These are phyloP conservation scores for Iris macrosiphon DNA, from an alignment of 106 monocot species.

Conservation along the genomic window DNA sequence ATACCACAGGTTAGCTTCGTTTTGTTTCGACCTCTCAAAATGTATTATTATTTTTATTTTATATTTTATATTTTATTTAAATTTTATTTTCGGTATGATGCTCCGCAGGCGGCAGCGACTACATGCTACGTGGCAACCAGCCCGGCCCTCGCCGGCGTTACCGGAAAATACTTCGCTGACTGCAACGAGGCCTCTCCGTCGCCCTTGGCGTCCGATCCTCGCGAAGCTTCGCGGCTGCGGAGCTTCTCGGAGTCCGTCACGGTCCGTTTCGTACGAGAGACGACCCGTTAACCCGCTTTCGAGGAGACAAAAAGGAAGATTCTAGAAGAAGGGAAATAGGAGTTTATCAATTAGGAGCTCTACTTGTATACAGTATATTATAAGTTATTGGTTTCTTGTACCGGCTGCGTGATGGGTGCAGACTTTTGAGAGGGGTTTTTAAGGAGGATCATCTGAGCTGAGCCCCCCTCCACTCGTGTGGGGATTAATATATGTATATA, in stretches of 20 bases:
- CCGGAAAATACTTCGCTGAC: constrained; percentile 66
- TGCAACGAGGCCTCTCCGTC: constrained; percentile 60
- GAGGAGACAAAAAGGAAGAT: constrained; percentile 5
- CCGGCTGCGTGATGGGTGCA: no score
- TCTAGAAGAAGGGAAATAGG: not conserved
- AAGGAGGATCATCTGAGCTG: no score
- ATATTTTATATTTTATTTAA: not conserved
- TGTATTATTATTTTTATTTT: no score
- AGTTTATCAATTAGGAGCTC: no score
- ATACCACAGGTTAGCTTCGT: constrained; percentile 54
- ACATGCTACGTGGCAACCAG: constrained; percentile 71
- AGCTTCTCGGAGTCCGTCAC: constrained; percentile 31
- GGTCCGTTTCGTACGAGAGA: not conserved
- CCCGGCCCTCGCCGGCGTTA: constrained; percentile 23
- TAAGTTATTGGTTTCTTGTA: no score
- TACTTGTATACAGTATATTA: no score
- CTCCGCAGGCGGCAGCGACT: constrained; percentile 59
- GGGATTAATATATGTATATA: no score
- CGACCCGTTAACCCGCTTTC: not conserved
- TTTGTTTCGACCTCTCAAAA: not conserved
- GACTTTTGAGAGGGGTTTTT: no score
- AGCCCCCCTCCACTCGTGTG: no score
- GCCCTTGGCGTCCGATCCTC: constrained; percentile 10
- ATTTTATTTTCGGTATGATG: not conserved
- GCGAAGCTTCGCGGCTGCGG: constrained; percentile 48